Evolutionary conservation across 2,329 filamentous ascomycete genomes (phyloP).

Genomic region (Ophiostoma ulmi): DNA sequence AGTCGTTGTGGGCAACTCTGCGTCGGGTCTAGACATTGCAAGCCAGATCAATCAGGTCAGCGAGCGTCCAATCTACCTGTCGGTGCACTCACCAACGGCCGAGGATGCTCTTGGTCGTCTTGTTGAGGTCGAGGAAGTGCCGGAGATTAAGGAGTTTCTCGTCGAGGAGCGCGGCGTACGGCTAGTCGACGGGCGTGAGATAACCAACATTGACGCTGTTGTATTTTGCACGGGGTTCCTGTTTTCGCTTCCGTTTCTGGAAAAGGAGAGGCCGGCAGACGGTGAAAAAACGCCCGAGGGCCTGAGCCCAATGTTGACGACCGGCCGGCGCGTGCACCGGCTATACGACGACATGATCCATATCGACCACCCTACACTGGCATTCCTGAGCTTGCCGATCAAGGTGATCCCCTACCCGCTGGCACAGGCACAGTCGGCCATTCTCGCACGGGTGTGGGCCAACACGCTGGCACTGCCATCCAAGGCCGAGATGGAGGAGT

Average conservation of each 20-base stretch:
- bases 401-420: constrained; percentile 85
- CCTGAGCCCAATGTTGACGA: constrained; percentile 49
- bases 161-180: constrained; percentile 52
- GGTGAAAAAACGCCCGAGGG: constrained; percentile 31
- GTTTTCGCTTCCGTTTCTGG: constrained; percentile 72
- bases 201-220: constrained; percentile 65
- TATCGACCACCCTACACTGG: constrained; percentile 68
- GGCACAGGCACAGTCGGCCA: constrained; percentile 71
- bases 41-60: constrained; percentile 64
- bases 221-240: constrained; percentile 89
- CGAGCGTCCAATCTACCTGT: constrained; percentile 58
- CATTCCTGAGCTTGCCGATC: constrained; percentile 69
- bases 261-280: constrained; percentile 25
- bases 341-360: constrained; percentile 78
- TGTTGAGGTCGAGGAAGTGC: constrained; percentile 46
- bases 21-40: constrained; percentile 79
- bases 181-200: constrained; percentile 61
- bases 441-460: constrained; percentile 72
- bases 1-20: constrained; percentile 76
- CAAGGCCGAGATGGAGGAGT: constrained; percentile 58
- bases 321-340: constrained; percentile 64
- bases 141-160: constrained; percentile 55
- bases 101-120: constrained; percentile 43
- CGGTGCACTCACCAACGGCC: constrained; percentile 49
- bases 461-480: constrained; percentile 58